Base-by-base conservation (phyloP, 352 stramenopile species). In the Phytophthora pisi region DNA sequence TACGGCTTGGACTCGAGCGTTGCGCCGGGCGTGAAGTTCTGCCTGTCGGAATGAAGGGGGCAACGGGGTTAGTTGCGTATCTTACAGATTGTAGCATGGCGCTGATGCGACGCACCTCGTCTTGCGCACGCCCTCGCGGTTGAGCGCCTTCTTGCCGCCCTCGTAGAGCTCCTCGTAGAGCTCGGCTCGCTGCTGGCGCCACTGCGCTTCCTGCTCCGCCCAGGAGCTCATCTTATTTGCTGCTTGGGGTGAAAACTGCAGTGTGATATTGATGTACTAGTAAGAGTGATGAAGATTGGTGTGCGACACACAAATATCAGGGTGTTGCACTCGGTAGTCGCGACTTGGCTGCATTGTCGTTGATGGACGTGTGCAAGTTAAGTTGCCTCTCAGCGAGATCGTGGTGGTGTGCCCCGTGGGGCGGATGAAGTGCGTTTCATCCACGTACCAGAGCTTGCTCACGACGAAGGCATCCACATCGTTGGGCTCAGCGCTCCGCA, bases 371-470 rank as follows among this genome's bases (percentile, higher is more conserved):
- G 42, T 49, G 16, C 42, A 26, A 13, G 13, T 49, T 49, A 20
- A 20, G 20, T 20, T 20, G 42, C 42, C 9, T 11, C 42, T 13
- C 2, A 85, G 68, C 23, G 66, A 50, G 51, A 89, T 56, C 56
- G 54, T 50, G 8, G 73, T 85, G 45, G 68, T 85, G 49, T 73
- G 51, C 8, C 78, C 76, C 30, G 67, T 66, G 6, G 78, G 77
- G 34, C 74, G 81, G 30, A 82, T 87, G 46, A 79, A 75, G 50
- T 89, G 81, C 24, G 73, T 78, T 54, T 91, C 81, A 16, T 88
- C 77, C 6, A 88, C 75, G 31, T 84, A 86, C 82, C 80, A 91
- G 15, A 91, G 58, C 4, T 77, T 68, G 1, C 71, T 40, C 23
- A 88, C 72, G 36, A 72, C 59, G 51, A 82, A 76, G 38, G 15